Evolutionary conservation across 805 yeast species (phyloP), one percentile per base, ranked within the genome.

Genomic region (Maudiozyma bulderi): DNA sequence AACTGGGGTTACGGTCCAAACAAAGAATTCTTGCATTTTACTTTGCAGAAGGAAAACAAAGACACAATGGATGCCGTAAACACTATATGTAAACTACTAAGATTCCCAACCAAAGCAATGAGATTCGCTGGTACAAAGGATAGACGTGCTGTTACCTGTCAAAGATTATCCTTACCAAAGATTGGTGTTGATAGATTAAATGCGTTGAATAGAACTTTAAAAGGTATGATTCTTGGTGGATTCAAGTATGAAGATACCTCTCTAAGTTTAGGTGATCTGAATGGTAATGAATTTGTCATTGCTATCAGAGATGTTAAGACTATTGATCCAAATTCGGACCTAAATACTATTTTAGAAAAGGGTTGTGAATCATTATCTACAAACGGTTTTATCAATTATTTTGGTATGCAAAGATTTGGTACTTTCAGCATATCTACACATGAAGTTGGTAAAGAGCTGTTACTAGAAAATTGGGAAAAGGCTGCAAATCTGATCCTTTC

Each of bases 331-430:
- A 52, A 57, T 2, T 57, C 60, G 5, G 54, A 70, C 3, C 61
- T 80, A 26, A 77, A 77, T 40, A 69, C 72, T 11, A 69, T 73
- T 3, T 70, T 88, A 14, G 62, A 65, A 11, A 62, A 70, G 8
- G 75, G 88, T 29, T 73, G 90, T 54, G 61, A 71, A 5, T 75
- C 87, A 0, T 70, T 91, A 47, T 70, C 72, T 46, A 72, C 71
- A 1, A 72, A 75, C 31, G 99, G 99, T 0, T 93, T 87, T 60
- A 84, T 93, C 54, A 93, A 93, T 66, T 93, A 93, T 62, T 93
- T 77, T 64, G 99, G 99, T n/a, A 84, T 93, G 90, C 99, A 93
- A 71, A 74, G 99, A 61, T 93, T 93, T 65, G 99, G 99, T 31
- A 90, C 99, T 0, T 91, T 88, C 61, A 86, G 96, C 10, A 75